Evolutionary conservation across 2,329 filamentous ascomycete species (phyloP), one percentile per base, ranked within the genome.

Genomic region (Penicillium aurantiogriseum): DNA sequence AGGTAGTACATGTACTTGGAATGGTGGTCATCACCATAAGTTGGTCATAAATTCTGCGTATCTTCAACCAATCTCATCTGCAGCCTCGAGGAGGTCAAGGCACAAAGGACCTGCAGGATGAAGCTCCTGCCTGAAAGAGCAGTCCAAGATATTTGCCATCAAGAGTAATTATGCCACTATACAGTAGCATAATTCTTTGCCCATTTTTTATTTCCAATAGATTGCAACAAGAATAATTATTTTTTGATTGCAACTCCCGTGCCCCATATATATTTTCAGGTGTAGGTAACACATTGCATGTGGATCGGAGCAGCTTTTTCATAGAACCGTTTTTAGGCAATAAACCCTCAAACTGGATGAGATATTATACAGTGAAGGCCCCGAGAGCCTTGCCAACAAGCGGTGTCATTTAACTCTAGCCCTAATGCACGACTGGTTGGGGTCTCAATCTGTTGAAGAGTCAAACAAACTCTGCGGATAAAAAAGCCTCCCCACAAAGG

Each of bases 21-120:
- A 45, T 39, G 33, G 39, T 8, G 13, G 31, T 13, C n/a, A 51
- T 29, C 10, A 7, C 33, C 15, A 38, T 21, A 11, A 21, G 9
- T 29, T 15, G n/a, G 45, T 31, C 7, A 15, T 31, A n/a, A 39
- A 17, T 33, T 29, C 35, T 17, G 54, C 25, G 6, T 56, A 56
- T 56, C 25, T 47, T 35, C 29, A 47, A n/a, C 54, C 48, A 56
- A 57, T 47, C 54, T 38, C n/a, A 42, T 57, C 21, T 29, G 42
- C 40, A 29, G 53, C 13, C 27, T 48, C 39, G 38, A 27, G 40
- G 19, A 42, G 43, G 54, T 52, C 49, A 47, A 53, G 29, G 21
- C 48, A 46, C 54, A 29, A 27, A 35, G 47, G 25, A 35, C 35
- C 27, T 53, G 54, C 54, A 53, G 35, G n/a, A 38, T 31, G n/a